Percentiles rank a stretch among this genome's conserved stretches.
These are phyloP conservation scores for Coix lacrymajobi DNA, from an alignment of 176 grass and related monocot genomes.

Conservation along the genomic window DNA sequence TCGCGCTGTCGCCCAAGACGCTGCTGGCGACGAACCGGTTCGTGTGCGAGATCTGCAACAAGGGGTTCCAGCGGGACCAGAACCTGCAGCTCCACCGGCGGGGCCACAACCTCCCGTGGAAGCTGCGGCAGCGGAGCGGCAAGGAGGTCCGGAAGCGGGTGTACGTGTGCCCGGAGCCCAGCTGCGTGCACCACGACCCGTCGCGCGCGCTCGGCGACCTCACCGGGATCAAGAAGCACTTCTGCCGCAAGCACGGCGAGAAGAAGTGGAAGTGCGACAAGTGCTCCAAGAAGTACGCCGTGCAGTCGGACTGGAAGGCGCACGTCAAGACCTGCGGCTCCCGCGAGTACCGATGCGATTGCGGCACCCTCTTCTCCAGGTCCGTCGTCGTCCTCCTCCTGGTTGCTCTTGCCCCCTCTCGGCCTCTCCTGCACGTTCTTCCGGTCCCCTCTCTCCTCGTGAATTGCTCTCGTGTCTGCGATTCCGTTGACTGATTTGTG, in stretches of 20 bases:
- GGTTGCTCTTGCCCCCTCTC: not conserved
- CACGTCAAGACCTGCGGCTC: conserved; percentile 86
- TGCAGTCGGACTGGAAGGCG: conserved; percentile 96
- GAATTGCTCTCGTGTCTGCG: not conserved
- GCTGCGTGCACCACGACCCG: conserved; percentile 75
- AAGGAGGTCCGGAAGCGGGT: conserved; percentile 78
- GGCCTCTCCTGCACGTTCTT: too few species aligned
- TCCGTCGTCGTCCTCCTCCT: not conserved
- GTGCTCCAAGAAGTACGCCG: conserved; percentile 93
- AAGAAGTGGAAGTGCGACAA: conserved; percentile 99
- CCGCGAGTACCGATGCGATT: conserved; percentile 90
- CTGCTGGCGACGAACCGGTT: conserved; percentile 93
- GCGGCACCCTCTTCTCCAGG: conserved; percentile 88
- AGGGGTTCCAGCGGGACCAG: conserved; percentile 98
- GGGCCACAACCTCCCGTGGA: conserved; percentile 98
- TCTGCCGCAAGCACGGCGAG: conserved; percentile 95
- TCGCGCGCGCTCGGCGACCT: conserved; percentile 76
- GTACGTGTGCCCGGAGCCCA: conserved; percentile 81
- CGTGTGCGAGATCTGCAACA: conserved; percentile 99
- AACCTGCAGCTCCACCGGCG: conserved; percentile 96
- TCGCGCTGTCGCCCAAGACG: conserved; percentile 94
- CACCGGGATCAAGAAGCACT: conserved; percentile 96
- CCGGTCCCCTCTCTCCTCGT: not conserved
- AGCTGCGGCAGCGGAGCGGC: conserved; percentile 84
- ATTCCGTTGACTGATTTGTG: not conserved